phyloP scores from a whole-genome alignment of 768 basidiomycete genomes.

The Phaffia tasmanica region DNA sequence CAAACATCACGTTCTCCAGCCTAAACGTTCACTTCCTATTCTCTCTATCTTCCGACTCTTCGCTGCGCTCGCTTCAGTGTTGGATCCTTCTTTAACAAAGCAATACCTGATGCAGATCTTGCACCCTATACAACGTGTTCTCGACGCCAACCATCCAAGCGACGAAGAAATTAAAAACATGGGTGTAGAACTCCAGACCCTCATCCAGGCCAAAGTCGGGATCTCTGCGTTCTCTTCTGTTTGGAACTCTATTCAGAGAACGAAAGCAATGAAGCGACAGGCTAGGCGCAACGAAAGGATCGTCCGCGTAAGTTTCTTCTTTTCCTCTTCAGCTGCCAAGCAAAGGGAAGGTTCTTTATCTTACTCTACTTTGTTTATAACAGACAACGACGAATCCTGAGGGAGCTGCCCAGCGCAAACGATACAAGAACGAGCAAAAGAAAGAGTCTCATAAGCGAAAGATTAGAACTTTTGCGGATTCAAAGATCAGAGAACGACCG shows the following conservation, averaged over 20 bases:
- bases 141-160: conserved; percentile 65
- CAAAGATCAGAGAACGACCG: conserved; percentile 32
- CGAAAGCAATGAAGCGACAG: conserved; percentile 53
- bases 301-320: conserved; percentile 40
- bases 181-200: conserved; percentile 70
- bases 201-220: conserved; percentile 77
- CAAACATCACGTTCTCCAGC: conserved; percentile 41
- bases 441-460: conserved; percentile 80
- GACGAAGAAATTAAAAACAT: conserved; percentile 62
- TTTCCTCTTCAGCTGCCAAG: not conserved
- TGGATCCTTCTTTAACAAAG: conserved; percentile 52
- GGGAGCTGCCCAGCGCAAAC: conserved; percentile 61
- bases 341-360: not conserved
- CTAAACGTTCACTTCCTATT: conserved; percentile 73
- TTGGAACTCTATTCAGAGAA: conserved; percentile 72
- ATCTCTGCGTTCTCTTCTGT: conserved; percentile 65
- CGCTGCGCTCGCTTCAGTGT: conserved; percentile 70
- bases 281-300: conserved; percentile 58
- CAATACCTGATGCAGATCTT: conserved; percentile 71
- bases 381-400: conserved; percentile 62
- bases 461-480: conserved; percentile 34
- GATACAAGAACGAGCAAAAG: conserved; percentile 60
- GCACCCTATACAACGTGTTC: conserved; percentile 71
- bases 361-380: conserved; percentile 25
- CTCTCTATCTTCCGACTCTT: conserved; percentile 78